Evolutionary conservation across 1,284 basidiomycete genomes (phyloP), one percentile per base, ranked within the genome.

Genomic region (Sporisorium sorghi): DNA sequence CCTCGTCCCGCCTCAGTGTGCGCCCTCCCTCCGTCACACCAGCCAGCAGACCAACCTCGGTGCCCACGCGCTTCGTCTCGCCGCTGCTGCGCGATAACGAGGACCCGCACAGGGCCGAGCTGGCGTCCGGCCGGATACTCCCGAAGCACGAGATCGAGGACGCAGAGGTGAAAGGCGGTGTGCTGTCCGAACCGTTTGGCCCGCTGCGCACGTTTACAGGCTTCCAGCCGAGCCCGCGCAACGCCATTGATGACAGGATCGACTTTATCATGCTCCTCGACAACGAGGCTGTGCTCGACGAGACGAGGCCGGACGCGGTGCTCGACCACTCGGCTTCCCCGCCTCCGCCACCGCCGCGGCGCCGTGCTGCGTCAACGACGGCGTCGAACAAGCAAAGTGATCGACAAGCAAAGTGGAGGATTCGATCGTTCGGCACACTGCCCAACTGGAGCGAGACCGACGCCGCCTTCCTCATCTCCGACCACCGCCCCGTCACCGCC

Each of bases 361-460:
- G 10, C n/a, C n/a, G n/a, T n/a, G n/a, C n/a, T n/a, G n/a, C n/a
- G n/a, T n/a, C n/a, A n/a, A n/a, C n/a, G n/a, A n/a, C n/a, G n/a
- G n/a, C n/a, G n/a, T n/a, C n/a, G n/a, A n/a, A n/a, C n/a, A n/a
- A n/a, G n/a, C n/a, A n/a, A n/a, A n/a, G n/a, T n/a, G n/a, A n/a
- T n/a, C n/a, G n/a, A n/a, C n/a, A n/a, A n/a, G n/a, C n/a, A n/a
- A n/a, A n/a, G n/a, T 79, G 76, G 78, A 58, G 32, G 14, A 76
- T 79, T 12, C 51, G 47, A 17, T 49, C 73, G 1, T 68, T 60
- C 21, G 78, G 73, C 0, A 66, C 69, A 1, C 58, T 79, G 2
- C 59, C 69, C 6, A 78, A 68, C 35, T 79, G 78, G 78, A 76
- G 73, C 47, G 73, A 74, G 30, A 70, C 58, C 11, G 78, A 79